Evolutionary conservation across 2,329 filamentous ascomycete species (phyloP).

Genomic region (Colletotrichum sp.): DNA sequence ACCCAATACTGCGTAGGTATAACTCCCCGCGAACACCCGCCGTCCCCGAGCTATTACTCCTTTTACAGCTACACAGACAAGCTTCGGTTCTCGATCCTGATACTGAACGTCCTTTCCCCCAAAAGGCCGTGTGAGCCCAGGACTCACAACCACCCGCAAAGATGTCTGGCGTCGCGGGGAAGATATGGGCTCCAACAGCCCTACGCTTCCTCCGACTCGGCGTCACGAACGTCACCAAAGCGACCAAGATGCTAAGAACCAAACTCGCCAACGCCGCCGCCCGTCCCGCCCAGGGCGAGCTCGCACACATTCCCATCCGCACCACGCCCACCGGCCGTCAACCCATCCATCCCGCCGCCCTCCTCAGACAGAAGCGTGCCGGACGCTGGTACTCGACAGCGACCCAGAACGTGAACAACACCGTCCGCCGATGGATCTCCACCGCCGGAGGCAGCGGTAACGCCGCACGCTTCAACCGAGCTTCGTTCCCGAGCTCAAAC

Average conservation of each 20-base stretch:
- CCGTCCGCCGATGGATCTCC: conserved; percentile 58
- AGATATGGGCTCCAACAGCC: conserved; percentile 62
- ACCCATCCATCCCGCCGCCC: conserved; percentile 56
- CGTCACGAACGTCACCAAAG: conserved; percentile 53
- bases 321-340: conserved; percentile 46
- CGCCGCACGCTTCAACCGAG: conserved; percentile 48
- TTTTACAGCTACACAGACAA: not conserved
- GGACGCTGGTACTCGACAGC: conserved; percentile 54
- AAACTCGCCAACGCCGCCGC: conserved; percentile 52
- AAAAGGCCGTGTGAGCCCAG: conserved; percentile 7
- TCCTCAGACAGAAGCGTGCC: conserved; percentile 54
- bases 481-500: conserved; percentile 53
- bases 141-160: conserved; percentile 30
- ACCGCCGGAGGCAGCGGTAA: conserved; percentile 23
- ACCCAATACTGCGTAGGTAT: conserved; percentile 6
- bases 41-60: not conserved
- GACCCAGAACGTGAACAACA: conserved; percentile 46
- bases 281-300: conserved; percentile 45
- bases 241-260: conserved; percentile 55
- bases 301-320: conserved; percentile 51
- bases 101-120: not conserved
- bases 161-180: conserved; percentile 61
- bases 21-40: conserved; percentile 25
- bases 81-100: not conserved
- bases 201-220: conserved; percentile 60